Conservation (phyloP, 2,329 filamentous ascomycete genomes). For the Pseudocercospora fuligena region DNA sequence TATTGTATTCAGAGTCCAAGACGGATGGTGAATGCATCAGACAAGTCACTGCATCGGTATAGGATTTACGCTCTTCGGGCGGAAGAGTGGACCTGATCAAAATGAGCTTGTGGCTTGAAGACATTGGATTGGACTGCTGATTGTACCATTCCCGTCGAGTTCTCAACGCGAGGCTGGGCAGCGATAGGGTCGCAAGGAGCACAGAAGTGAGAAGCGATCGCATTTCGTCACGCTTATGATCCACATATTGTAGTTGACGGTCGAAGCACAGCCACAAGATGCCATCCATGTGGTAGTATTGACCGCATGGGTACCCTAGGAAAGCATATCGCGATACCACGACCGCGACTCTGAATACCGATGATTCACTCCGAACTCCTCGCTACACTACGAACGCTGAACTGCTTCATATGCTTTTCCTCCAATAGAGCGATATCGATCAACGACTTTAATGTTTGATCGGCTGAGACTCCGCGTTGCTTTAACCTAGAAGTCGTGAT, state of each 20-base stretch:
- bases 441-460: neutral
- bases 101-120: neutral
- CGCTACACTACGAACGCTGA: slow-evolving; percentile 22
- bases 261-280: neutral
- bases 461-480: neutral
- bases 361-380: slow-evolving; percentile 12
- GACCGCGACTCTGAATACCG: neutral
- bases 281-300: neutral
- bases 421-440: neutral
- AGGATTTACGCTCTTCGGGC: neutral
- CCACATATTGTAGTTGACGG: neutral
- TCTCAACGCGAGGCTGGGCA: neutral
- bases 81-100: neutral
- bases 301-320: neutral
- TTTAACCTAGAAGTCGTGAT: neutral
- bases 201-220: neutral
- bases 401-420: neutral
- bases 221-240: neutral
- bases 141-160: neutral
- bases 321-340: neutral
- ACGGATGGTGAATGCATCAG: neutral
- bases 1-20: neutral
- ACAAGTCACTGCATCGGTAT: neutral
- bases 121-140: neutral
- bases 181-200: neutral